Base-by-base conservation (phyloP, 1,139 yeast genomes). In the Eremothecium cymbalariae region DNA sequence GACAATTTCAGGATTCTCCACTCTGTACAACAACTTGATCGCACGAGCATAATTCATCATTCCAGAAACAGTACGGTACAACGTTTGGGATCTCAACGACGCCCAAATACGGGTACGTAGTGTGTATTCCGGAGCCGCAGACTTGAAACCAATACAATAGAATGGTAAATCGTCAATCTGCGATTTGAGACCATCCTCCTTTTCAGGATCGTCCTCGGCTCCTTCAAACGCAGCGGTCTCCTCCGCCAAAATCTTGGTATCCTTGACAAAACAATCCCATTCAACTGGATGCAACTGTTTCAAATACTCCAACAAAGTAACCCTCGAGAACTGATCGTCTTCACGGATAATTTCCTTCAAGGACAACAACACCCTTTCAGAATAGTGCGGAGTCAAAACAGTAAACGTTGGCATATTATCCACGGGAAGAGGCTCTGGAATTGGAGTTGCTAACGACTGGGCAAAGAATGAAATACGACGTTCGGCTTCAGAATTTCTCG, bases 351-450 rank as follows among this genome's bases (percentile, higher is more conserved):
- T 90, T 67, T 90, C 98, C 65, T 95, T 84, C 61, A 90, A 72
- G 25, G 97, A 86, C 44, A 90, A 69, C 58, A 90, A 72, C 53
- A 90, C 88, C 79, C 93, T 90, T 71, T 90, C 98, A 44, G 95
- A 77, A 67, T 90, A 90, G 62, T 90, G 98, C 60, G 98, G 98
- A 53, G 94, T 88, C 67, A 90, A 73, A 36, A 90, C 98, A 34
- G 97, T 86, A 62, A 90, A 90, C 8, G 97, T 90, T 43, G 98
- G 98, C 98, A 90, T 90, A 69, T 90, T 90, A 65, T 90, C 98
- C 50, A 90, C 96, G 25, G 98, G 98, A 55, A 90, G 72, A 42
- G 98, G 97, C 65, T 90, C 97, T 45, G 95, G 95, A 53, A 90
- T 88, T 48, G 98, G 98, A 41, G 97, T 90, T 35, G 98, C 94